phyloP scores from a whole-genome alignment of 495 filamentous ascomycete species.

The Mycothermus thermophilus region DNA sequence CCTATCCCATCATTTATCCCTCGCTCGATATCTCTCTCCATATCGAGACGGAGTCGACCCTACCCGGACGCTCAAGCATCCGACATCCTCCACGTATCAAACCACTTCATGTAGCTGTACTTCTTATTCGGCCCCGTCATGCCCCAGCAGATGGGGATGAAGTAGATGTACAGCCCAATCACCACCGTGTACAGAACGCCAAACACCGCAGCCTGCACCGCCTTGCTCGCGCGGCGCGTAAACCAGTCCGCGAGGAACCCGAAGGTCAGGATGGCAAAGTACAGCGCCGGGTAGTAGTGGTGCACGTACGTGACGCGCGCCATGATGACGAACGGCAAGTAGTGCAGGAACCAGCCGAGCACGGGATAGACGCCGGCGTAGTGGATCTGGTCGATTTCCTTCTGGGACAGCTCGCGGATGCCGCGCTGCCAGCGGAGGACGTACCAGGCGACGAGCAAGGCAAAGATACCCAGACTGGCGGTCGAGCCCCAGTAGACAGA shows the following conservation, averaged over 20 bases:
- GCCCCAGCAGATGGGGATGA: constrained; percentile 91
- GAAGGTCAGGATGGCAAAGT: constrained; percentile 82
- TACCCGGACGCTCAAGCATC: too few relatives aligned
- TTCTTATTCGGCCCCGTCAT: constrained; percentile 76
- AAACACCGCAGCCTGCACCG: constrained; percentile 50
- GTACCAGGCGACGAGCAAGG: constrained; percentile 64
- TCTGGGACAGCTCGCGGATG: constrained; percentile 64
- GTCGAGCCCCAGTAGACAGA: constrained; percentile 93
- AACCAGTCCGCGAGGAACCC: constrained; percentile 86
- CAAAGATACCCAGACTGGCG: constrained; percentile 57
- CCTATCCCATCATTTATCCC: too few relatives aligned
- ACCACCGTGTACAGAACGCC: constrained; percentile 53
- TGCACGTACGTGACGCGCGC: constrained; percentile 97
- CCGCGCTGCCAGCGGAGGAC: constrained; percentile 92
- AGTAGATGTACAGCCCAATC: constrained; percentile 71
- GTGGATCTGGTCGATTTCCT: constrained; percentile 83
- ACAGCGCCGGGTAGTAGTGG: constrained; percentile 98
- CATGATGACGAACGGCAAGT: constrained; percentile 92
- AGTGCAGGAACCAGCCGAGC: constrained; percentile 91
- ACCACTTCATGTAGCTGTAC: constrained; percentile 90
- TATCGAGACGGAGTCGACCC: too few relatives aligned
- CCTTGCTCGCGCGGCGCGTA: constrained; percentile 46
- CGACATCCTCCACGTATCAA: constrained; percentile 51
- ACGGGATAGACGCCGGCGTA: constrained; percentile 85
- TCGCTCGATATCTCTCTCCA: too few relatives aligned